Base-by-base conservation (phyloP, 768 basidiomycete genomes). In the Hypsizygus marmoreus region DNA sequence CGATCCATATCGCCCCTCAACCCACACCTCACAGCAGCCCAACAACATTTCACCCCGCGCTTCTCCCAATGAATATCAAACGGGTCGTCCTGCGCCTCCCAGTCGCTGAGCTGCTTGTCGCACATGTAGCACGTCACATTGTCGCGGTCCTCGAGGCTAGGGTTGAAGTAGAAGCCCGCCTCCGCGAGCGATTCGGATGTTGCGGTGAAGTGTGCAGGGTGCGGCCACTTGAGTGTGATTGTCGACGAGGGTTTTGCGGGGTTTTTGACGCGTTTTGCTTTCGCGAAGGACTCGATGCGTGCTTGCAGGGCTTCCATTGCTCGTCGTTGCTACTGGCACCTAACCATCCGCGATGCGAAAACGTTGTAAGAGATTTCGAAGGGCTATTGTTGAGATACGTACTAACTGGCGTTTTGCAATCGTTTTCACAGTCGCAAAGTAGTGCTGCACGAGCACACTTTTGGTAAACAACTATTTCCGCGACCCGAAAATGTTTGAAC, bases 91-190 rank as follows among this genome's bases (percentile, higher is more conserved):
- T 80, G 70, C 34, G 73, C 74, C 36, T 88, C 88, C 95, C 95
- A 98, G 14, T 86, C 89, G 43, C 82, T 80, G 7, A 97, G 74
- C 50, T 86, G 75, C 56, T 94, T 90, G 34, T 74, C 76, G 69
- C 95, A 98, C 53, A 86, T 69, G 63, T 86, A 97, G 64, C 95
- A 98, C 4, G 78, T 74, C 16, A 88, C 92, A 55, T 80, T 84
- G 66, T 94, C 91, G 12, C 71, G 72, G 49, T 86, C 82, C 17
- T 82, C 79, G 47, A 71, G 69, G 52, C 77, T 80, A 0, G 91
- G 91, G 51, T 74, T 74, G 67, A 77, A 94, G 73, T 81, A 95
- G 70, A 95, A 97, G 7, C 95, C 95, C 2, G 95, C 95, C 53
- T 87, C 82, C 2, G 95, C 87, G 12, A 98, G 80, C 3, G 79